Evolutionary conservation across 768 basidiomycete species (phyloP), one percentile per base, ranked within the genome.

Genomic region (Pholiota molesta): DNA sequence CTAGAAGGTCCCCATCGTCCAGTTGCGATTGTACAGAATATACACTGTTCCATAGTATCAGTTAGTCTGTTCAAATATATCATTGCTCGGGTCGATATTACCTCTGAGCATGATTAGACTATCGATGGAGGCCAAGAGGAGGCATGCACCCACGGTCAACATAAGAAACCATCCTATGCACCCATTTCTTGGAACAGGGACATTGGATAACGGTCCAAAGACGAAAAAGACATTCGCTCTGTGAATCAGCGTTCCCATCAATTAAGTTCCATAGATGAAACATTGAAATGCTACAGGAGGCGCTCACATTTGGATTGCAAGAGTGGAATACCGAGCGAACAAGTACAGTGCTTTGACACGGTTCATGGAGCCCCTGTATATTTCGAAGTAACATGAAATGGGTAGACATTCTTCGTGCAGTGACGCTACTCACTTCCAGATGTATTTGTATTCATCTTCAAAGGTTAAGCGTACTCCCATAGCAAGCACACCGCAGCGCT

Each of bases 71-170:
- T 19, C 3, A 39, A 17, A 39, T 5, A 44, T 52, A 6, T 19
- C 17, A 21, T 13, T 53, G 10, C 17, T 35, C 9, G 8, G 19
- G 52, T 8, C 17, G 17, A 2, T 19, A 63, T 47, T 42, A 63
- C 67, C 65, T 57, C 68, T 56, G 45, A 69, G 53, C 59, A 69
- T 66, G 33, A 69, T 28, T 14, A 66, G 55, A 7, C 56, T 14
- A 37, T 69, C 66, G 37, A 66, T 53, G 5, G 57, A 59, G 9
- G 45, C 55, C 40, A 68, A 57, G 1, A 69, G 52, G 33, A 62
- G 47, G 42, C 65, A 67, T 31, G 61, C 61, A 39, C 60, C 54
- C 8, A 61, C 29, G 26, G 54, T 57, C 29, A 67, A 52, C 35
- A 57, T 58, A 19, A 64, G 19, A 56, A 67, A 63, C 68, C 64